A percentile compares a stretch with the other conserved stretches of the same genome.
phyloP scores from a whole-genome alignment of 805 yeast genomes.

The Saccharomycodes ludwigii region DNA sequence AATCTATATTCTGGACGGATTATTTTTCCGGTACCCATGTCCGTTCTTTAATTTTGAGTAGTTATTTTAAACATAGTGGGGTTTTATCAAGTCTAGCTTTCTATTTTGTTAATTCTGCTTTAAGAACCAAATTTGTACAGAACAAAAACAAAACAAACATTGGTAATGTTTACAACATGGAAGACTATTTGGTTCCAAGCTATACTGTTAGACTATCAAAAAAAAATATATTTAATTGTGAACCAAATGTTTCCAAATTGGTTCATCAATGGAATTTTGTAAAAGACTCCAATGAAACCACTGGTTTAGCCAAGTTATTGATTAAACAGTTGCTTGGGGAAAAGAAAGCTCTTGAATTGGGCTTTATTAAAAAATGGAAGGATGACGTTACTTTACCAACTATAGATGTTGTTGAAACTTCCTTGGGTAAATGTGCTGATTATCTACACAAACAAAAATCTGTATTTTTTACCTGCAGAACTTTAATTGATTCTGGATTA shows the following conservation, averaged over 20 bases:
- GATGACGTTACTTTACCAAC: not conserved
- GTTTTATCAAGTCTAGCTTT: too few relatives aligned
- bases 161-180: not conserved
- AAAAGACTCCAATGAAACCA: conserved; percentile 6
- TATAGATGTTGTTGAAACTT: conserved; percentile 2
- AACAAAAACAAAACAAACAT: not conserved
- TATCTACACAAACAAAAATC: conserved; percentile 10
- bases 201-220: not conserved
- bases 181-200: not conserved
- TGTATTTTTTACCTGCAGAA: conserved; percentile 12
- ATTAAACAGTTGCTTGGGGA: conserved; percentile 6
- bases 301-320: conserved; percentile 16
- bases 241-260: too few relatives aligned
- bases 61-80: not conserved
- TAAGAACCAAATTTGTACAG: not conserved
- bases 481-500: conserved; percentile 5
- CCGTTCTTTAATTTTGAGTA: not conserved
- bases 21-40: not conserved
- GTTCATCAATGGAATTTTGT: too few relatives aligned
- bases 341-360: not conserved
- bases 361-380: too few relatives aligned
- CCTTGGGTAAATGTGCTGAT: conserved; percentile 8
- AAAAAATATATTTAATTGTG: not conserved
- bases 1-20: not conserved
- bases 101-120: not conserved